Conservation (phyloP, 1,139 yeast species). For the Sugiyamaella japonica region DNA sequence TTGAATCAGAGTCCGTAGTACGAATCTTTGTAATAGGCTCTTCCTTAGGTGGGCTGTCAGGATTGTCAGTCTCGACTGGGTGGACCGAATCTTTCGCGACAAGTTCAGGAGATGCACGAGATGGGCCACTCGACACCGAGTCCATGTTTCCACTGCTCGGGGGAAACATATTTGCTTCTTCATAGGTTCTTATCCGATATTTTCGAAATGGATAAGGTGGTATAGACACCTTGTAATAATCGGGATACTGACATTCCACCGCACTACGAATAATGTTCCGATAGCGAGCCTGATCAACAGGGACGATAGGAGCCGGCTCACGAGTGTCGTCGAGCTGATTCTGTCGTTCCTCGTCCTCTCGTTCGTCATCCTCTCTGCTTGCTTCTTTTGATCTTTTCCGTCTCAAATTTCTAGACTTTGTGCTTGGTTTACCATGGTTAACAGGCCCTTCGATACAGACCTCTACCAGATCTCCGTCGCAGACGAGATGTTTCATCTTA, state of each 20-base stretch:
- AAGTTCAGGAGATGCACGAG: background rate
- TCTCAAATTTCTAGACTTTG: conserved; percentile 25
- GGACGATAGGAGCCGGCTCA: background rate
- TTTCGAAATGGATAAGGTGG: conserved; percentile 18
- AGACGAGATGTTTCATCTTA: conserved; percentile 15
- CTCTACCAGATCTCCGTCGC: conserved; percentile 20
- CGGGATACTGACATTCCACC: conserved; percentile 20
- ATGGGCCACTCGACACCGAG: background rate
- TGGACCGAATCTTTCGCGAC: background rate
- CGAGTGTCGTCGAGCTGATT: too few relatives aligned
- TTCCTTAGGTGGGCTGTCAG: conserved; percentile 5
- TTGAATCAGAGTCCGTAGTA: background rate
- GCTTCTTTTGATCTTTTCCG: conserved; percentile 8
- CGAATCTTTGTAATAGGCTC: conserved; percentile 3
- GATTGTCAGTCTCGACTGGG: background rate
- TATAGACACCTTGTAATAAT: conserved; percentile 7
- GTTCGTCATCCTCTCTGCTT: background rate
- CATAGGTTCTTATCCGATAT: conserved; percentile 8
- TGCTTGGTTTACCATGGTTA: conserved; percentile 23
- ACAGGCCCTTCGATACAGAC: conserved; percentile 15
- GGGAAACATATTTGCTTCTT: background rate
- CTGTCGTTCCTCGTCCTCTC: background rate
- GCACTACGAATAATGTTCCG: conserved; percentile 10
- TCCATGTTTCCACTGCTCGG: background rate
- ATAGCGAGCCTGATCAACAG: conserved; percentile 10